Evolutionary conservation across 768 basidiomycete genomes (phyloP).

Genomic region (Termitomyces sp.): DNA sequence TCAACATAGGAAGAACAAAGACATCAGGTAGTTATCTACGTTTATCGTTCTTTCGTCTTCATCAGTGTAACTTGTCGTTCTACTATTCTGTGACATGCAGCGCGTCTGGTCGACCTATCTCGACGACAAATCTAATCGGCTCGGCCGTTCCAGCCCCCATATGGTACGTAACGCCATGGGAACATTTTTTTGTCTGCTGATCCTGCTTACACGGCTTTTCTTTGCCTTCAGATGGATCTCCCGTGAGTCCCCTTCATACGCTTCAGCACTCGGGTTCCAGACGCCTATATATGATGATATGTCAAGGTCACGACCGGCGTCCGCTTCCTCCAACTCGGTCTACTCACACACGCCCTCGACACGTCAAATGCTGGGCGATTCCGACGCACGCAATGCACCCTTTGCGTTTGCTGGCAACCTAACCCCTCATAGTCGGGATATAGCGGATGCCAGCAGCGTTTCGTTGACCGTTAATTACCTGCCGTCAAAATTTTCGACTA

Average conservation of each 20-base stretch:
- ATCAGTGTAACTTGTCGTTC: neutral
- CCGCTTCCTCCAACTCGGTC: conserved; percentile 38
- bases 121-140: conserved; percentile 19
- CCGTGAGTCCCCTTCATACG: conserved; percentile 14
- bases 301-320: conserved; percentile 33
- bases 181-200: conserved; percentile 11
- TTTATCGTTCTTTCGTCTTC: neutral
- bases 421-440: neutral
- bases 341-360: conserved; percentile 48
- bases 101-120: conserved; percentile 56
- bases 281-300: neutral
- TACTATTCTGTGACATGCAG: conserved; percentile 37
- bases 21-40: neutral
- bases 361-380: conserved; percentile 42
- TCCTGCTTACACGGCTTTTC: conserved; percentile 1
- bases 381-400: conserved; percentile 31
- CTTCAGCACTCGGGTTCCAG: conserved; percentile 13
- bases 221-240: conserved; percentile 14
- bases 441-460: conserved; percentile 19
- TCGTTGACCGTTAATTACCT: conserved; percentile 54
- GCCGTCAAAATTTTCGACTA: conserved; percentile 58
- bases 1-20: neutral
- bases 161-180: conserved; percentile 22
- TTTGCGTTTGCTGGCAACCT: conserved; percentile 35
- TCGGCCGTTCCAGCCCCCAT: conserved; percentile 2